phyloP scores from a whole-genome alignment of 305 asterid genomes.

The Plantago lanceolata region DNA sequence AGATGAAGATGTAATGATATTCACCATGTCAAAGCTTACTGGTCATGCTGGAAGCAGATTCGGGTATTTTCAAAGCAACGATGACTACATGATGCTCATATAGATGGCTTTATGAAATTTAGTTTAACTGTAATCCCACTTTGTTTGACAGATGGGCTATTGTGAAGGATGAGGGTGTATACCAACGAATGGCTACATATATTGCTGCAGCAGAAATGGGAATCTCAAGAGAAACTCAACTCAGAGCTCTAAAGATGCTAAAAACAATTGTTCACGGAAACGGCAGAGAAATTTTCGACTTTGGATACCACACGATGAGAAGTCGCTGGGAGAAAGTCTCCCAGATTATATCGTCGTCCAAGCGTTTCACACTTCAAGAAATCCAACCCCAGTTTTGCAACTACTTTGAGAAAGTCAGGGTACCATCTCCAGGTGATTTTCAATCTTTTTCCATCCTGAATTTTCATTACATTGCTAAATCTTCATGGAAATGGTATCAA shows the following conservation, averaged over 20 bases:
- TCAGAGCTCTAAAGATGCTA: conserved; percentile 58
- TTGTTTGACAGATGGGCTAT: conserved; percentile 56
- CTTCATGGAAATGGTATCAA: background rate
- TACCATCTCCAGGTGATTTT: conserved; percentile 69
- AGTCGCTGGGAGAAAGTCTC: conserved; percentile 50
- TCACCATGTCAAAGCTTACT: conserved; percentile 63
- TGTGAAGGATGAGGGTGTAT: conserved; percentile 47
- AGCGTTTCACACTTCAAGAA: conserved; percentile 49
- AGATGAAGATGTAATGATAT: conserved; percentile 60
- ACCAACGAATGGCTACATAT: conserved; percentile 32
- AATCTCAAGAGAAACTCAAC: conserved; percentile 52
- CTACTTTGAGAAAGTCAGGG: conserved; percentile 42
- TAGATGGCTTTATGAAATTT: no score
- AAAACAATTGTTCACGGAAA: conserved; percentile 31
- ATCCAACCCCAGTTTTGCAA: conserved; percentile 49
- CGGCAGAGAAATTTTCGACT: conserved; percentile 40
- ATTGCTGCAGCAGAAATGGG: conserved; percentile 37
- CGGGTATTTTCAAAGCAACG: conserved; percentile 35
- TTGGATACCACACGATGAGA: conserved; percentile 43
- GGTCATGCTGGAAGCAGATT: conserved; percentile 80
- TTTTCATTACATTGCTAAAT: background rate
- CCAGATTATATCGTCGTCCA: conserved; percentile 38
- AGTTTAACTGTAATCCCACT: no score
- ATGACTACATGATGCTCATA: no score
- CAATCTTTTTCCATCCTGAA: background rate